Base-by-base conservation (phyloP, 768 basidiomycete species). In the Lentinula raphanica region DNA sequence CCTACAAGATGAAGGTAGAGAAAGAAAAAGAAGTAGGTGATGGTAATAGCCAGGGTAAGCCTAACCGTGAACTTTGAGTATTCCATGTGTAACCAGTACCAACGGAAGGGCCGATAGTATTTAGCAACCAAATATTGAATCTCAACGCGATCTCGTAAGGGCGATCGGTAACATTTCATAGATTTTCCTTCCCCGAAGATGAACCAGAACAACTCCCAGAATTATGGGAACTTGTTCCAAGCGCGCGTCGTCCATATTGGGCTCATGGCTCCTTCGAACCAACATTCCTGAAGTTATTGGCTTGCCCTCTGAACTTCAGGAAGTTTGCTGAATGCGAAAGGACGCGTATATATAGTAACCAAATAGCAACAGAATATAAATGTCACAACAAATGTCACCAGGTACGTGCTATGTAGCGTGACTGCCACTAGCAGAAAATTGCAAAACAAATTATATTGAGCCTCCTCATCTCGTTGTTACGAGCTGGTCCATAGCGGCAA, bases 1-100 rank as follows among this genome's bases (percentile, higher is more conserved):
- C 66, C 67, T 61, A 58, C 65, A 64, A 68, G 71, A 54, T 15
- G 46, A 48, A 48, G 27, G 71, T 69, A 60, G 71, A 61, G 27
- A 60, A 63, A 59, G 44, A 66, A 66, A 60, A 66, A 59, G 59
- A 68, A 66, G 56, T 56, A 60, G 46, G 49, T 53, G 51, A 53
- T 53, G 51, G 51, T 53, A 53, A 39, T 5, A 53, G 21, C 51
- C 60, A 60, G 65, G 53, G 58, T 60, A 56, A 46, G 56, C 60
- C 58, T 56, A 45, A 40, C 54, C 38, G 63, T 44, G 53, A 54
- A 17, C 23, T 32, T 54, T 54, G 29, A 46, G 31, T 56, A 50
- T 62, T 56, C 60, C 66, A 68, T 67, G 60, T 60, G 67, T 56
- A 44, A 56, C 54, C 54, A 56, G 19, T 44, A 44, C 54, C 38